These are phyloP conservation scores for Lepidium africanum DNA, from an alignment of 345 rosid species.

Conservation along the genomic window DNA sequence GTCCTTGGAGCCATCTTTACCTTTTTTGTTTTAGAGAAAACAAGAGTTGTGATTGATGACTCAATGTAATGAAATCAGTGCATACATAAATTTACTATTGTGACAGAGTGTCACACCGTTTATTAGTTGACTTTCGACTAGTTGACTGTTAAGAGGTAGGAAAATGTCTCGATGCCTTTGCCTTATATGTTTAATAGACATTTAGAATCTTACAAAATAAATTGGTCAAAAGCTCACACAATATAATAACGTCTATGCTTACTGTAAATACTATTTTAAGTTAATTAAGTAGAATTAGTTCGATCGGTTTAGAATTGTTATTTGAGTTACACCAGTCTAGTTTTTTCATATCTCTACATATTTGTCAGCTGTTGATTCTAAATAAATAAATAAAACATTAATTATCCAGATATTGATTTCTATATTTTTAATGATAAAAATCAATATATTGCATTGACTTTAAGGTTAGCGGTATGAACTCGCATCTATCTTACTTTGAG, in stretches of 20 bases:
- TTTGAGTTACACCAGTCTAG: not conserved
- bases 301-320: not conserved
- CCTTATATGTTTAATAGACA: not conserved
- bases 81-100: not conserved
- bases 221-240: not conserved
- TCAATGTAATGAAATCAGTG: not conserved
- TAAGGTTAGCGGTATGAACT: no score
- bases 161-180: not conserved
- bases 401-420: no score
- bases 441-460: no score
- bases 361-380: not conserved
- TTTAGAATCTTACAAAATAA: not conserved
- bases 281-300: not conserved
- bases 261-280: not conserved
- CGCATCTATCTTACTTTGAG: no score
- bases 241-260: no score
- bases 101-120: slow-evolving; percentile 12
- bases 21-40: not conserved
- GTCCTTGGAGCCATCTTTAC: slow-evolving; percentile 18
- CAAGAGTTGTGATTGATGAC: not conserved
- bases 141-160: slow-evolving; percentile 23
- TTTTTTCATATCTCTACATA: not conserved
- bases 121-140: slow-evolving; percentile 17
- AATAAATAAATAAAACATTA: no score
- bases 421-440: no score